Conservation (phyloP, 1,284 basidiomycete genomes). For the Salmacisia buchloeana region DNA sequence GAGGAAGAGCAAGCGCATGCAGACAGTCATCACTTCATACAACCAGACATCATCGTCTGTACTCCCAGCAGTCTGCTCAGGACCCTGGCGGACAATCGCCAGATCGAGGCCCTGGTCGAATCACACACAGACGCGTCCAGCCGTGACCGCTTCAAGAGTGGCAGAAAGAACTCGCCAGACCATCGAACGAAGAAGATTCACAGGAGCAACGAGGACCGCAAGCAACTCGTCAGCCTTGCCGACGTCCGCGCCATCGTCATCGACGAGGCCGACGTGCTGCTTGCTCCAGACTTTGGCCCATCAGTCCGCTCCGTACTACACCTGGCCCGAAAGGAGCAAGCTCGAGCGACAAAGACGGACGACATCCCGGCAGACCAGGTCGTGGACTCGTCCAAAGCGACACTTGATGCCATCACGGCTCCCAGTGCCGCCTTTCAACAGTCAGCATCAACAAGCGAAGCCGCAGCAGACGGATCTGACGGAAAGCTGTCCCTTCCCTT, state of each 20-base stretch:
- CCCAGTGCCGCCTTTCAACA: background rate
- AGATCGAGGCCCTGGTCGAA: background rate
- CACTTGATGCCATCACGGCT: constrained; percentile 11
- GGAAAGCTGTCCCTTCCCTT: constrained; percentile 52
- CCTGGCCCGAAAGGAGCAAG: constrained; percentile 7
- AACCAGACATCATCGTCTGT: constrained; percentile 8
- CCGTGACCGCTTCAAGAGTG: no score
- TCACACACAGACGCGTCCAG: no score
- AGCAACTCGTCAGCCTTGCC: constrained; percentile 52
- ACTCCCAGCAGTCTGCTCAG: background rate
- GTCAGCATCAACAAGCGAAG: background rate
- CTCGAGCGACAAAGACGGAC: background rate
- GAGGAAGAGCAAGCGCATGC: background rate
- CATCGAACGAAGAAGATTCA: no score
- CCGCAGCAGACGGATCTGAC: background rate
- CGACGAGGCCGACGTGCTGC: constrained; percentile 83
- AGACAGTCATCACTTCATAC: background rate
- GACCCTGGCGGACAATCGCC: background rate
- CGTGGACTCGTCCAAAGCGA: background rate
- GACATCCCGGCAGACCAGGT: background rate
- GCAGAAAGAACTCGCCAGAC: no score
- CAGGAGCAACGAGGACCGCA: background rate
- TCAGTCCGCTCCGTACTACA: constrained; percentile 10
- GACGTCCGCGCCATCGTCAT: constrained; percentile 76
- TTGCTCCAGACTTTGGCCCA: constrained; percentile 57